Base-by-base conservation (phyloP, 1,284 basidiomycete genomes). In the Ceraceosorus guamensis region DNA sequence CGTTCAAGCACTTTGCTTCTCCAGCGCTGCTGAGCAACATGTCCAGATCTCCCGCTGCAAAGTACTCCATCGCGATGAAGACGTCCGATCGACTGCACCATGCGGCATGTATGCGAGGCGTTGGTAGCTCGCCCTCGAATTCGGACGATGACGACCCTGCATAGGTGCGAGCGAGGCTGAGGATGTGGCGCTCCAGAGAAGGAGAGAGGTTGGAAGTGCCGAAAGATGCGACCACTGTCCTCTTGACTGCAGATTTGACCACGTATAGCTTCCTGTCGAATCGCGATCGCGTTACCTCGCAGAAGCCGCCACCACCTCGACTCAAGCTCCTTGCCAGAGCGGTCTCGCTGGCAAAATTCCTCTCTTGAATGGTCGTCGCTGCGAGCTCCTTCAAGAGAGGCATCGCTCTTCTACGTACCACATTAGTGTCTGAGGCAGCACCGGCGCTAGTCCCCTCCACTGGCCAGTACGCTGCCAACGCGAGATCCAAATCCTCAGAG, bases 11-110 rank as follows among this genome's bases (percentile, higher is more conserved):
- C 6, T 39, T 46, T 16, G 56, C 56, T 39, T 57, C 24, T 1
- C 51, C 41, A 4, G 63, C 53, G 35, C 66, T 67, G 50, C 67
- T 58, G 32, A 75, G 63, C 4, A 76, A 66, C 52, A 69, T 58
- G 55, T 73, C 65, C 14, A 76, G 66, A 53, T 76, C 73, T 32
- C 73, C 73, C 18, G 69, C 70, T 6, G 73, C 65, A 7, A 71
- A 62, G 52, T 75, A 74, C 52, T 76, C 69, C 66, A 76, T 68
- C n/a, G 74, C 61, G 16, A 76, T 55, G 43, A 74, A 71, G 24
- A 75, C 62, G n/a, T 65, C 67, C 44, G 62, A 63, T 10, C 60
- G 61, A 3, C 68, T 69, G 47, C 72, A 71, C 46, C 74, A 76
- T 2, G 72, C 62, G 6, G 73, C 72, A 6, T 66, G 59, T 18